Evolutionary conservation across 495 filamentous ascomycete genomes (phyloP).

Genomic region (Lichenothelia convexa): DNA sequence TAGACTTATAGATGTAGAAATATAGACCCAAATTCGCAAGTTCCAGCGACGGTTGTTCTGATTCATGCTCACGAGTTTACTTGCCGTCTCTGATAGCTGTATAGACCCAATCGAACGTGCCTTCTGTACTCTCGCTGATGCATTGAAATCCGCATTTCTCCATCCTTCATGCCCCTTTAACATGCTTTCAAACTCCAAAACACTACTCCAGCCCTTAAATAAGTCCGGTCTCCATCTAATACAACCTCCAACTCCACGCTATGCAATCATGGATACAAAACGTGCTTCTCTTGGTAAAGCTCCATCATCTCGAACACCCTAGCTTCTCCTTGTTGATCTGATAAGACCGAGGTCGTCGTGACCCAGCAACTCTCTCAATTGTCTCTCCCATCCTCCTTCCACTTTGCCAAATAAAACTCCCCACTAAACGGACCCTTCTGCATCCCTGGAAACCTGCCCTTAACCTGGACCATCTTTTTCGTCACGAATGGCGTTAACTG

Average conservation of each 20-base stretch:
- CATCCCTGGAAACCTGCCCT: slow-evolving; percentile 22
- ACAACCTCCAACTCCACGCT: not conserved
- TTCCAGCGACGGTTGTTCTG: too few relatives aligned
- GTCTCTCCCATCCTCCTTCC: slow-evolving; percentile 52
- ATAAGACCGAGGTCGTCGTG: not conserved
- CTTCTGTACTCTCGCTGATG: too few relatives aligned
- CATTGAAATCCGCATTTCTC: too few relatives aligned
- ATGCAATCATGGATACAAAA: not conserved
- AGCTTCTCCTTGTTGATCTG: not conserved
- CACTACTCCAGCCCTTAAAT: not conserved
- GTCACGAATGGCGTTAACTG: slow-evolving; percentile 84
- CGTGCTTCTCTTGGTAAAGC: too few relatives aligned
- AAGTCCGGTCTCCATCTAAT: not conserved
- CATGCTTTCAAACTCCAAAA: not conserved
- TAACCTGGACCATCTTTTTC: slow-evolving; percentile 31
- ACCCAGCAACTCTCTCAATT: slow-evolving; percentile 24
- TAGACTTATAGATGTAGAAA: too few relatives aligned
- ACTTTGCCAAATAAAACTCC: slow-evolving; percentile 38
- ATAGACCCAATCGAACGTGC: too few relatives aligned
- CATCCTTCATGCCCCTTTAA: not conserved
- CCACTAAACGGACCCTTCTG: slow-evolving; percentile 33
- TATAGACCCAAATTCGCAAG: too few relatives aligned
- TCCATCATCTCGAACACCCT: not conserved
- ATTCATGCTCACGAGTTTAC: too few relatives aligned
- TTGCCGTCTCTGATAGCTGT: too few relatives aligned